Evolutionary conservation across 192 early-diverging fungal species (phyloP), one percentile per base, ranked within the genome.

Genomic region (Spizellomyces sp.): DNA sequence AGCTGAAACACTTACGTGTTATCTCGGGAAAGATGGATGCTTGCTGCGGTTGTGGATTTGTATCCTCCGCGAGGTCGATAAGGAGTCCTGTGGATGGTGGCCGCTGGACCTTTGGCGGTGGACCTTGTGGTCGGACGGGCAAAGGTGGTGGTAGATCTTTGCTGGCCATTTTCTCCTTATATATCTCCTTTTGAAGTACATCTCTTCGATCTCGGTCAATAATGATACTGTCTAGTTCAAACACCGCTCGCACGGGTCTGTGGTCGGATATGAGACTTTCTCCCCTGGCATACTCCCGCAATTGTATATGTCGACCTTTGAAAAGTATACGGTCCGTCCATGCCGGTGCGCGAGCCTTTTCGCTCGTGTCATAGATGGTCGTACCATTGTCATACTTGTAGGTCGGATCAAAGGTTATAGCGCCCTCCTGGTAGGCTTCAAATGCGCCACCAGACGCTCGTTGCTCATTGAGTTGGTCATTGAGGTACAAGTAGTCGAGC

Each of bases 361-460:
- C 90, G 66, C 86, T 88, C 0, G 90, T 88, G 66, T 93, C 92
- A 75, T 93, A 93, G 14, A 71, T 60, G 65, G 81, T 74, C 0
- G 88, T 90, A 5, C 86, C 85, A 70, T 88, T 89, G 74, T 93
- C 89, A 76, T 90, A 94, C 71, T 93, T 92, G 78, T 94, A 94
- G 0, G 93, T 93, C 1, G 93, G 93, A 21, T 78, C 73, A 75
- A 94, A 94, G 2, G 83, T 83, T 50, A 93, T 86, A 41, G 70
- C 67, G 0, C 86, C 90, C 80, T 98, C 96, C 44, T 79, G 65
- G 79, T 93, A 98, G 0, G 88, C 93, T 6, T 73, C 66, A 67
- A 97, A 98, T 9, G 89, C 90, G 6, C 80, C 75, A 0, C 86
- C 86, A 9, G 74, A 68, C 7, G 81, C 80, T 72, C 90, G 69